Base-by-base conservation (phyloP, 768 basidiomycete species). In the Russula sp. region DNA sequence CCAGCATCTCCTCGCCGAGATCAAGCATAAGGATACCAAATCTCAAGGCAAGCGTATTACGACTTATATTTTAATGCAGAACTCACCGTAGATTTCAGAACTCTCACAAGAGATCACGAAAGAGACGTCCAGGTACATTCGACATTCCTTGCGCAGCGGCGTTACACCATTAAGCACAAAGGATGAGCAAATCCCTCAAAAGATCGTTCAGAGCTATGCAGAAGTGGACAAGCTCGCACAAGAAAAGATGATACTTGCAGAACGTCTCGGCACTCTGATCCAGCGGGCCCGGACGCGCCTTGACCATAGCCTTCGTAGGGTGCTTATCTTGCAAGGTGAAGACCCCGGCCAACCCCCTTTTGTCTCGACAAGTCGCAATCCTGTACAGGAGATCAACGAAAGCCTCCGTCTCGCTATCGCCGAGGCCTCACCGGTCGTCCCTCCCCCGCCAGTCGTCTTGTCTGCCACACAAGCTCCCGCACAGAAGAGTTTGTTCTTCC, bases 1-100 rank as follows among this genome's bases (percentile, higher is more conserved):
- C 9, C 76, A 78, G 29, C 76, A 75, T 63, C 72, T 81, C 18
- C 72, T 81, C n/a, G 74, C 76, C 16, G 80, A 81, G 64, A 80
- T 81, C 38, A 75, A 75, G 41, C 69, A 75, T 56, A 79, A 75
- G 62, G 80, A 81, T 50, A 68, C 68, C 8, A 73, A 72, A 59
- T 74, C 75, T 1, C 77, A 79, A 69, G 79, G 79, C 73, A 56
- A 63, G 66, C 7, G 25, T 59, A 25, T 47, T 32, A 11, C 25
- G 13, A 41, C 39, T 1, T 41, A n/a, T 10, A 16, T n/a, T 18
- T 22, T 9, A 13, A 11, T n/a, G 25, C 46, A 18, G 6, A 51
- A 16, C 39, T n/a, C 34, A 47, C 39, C 39, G 34, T 32, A 2
- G 5, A 49, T 47, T 20, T 18, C 58, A 81, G 79, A 80, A 29